Evolutionary conservation across 371 early-diverging fungal species (phyloP).

Genomic region (Conidiobolus incongruus): DNA sequence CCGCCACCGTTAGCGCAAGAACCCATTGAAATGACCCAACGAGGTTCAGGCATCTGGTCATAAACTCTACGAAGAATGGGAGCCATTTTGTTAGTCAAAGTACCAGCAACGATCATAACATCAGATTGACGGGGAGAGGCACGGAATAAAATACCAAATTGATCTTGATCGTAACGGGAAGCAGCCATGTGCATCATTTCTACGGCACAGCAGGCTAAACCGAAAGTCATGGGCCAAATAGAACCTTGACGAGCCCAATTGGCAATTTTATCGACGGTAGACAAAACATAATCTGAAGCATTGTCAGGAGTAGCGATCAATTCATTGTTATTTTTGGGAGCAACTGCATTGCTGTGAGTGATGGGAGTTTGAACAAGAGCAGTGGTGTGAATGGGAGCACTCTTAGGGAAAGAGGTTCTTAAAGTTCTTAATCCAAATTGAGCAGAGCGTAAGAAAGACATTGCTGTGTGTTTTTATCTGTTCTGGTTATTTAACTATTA

Average conservation of each 20-base stretch:
- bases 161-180: conserved; percentile 94
- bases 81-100: conserved; percentile 97
- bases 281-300: conserved; percentile 39
- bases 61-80: conserved; percentile 91
- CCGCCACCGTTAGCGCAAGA: conserved; percentile 97
- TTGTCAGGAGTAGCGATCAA: conserved; percentile 3
- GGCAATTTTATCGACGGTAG: conserved; percentile 75
- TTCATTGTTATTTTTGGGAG: conserved; percentile 1
- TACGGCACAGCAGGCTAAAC: conserved; percentile 92
- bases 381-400: too few relatives aligned
- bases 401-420: too few relatives aligned
- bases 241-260: conserved; percentile 89
- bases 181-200: conserved; percentile 98
- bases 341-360: not conserved
- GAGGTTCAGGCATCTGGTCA: conserved; percentile 89
- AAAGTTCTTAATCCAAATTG: too few relatives aligned
- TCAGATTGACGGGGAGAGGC: conserved; percentile 95
- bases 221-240: conserved; percentile 96
- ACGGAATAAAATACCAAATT: conserved; percentile 92
- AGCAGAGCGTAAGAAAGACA: too few relatives aligned
- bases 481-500: too few relatives aligned
- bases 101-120: conserved; percentile 97
- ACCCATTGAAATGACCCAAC: conserved; percentile 98
- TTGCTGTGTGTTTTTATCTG: too few relatives aligned
- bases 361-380: too few relatives aligned